These are phyloP conservation scores for Taphrina sp. DNA, from an alignment of 1,139 yeast genomes.

Conservation along the genomic window DNA sequence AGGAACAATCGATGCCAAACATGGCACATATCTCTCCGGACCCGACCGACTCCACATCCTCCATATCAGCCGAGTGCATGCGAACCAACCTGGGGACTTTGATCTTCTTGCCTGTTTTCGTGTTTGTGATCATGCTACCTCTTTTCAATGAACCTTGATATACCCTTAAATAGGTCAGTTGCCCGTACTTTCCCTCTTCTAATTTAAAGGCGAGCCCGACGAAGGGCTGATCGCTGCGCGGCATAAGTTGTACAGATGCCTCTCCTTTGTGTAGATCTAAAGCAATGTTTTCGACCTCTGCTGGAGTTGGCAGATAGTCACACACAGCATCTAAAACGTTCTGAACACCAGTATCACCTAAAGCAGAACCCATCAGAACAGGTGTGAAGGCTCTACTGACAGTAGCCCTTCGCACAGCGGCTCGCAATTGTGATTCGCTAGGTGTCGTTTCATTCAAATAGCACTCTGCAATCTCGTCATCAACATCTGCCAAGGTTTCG, in stretches of 20 bases:
- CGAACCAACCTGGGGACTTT: conserved; percentile 94
- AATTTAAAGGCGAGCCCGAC: conserved; percentile 96
- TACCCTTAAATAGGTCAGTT: conserved; percentile 90
- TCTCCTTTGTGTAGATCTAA: conserved; percentile 72
- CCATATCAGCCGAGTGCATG: conserved; percentile 89
- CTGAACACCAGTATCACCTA: conserved; percentile 93
- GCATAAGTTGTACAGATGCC: conserved; percentile 68
- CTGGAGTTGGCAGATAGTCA: conserved; percentile 91
- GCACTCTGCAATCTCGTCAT: conserved; percentile 92
- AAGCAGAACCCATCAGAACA: conserved; percentile 97
- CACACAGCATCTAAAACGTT: conserved; percentile 94
- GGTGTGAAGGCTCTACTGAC: conserved; percentile 95
- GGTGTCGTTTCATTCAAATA: conserved; percentile 90
- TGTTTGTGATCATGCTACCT: conserved; percentile 84
- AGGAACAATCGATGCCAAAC: conserved; percentile 98
- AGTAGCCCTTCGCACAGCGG: conserved; percentile 92
- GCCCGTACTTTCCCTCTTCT: conserved; percentile 98
- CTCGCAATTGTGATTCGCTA: conserved; percentile 72
- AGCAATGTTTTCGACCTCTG: conserved; percentile 87
- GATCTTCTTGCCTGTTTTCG: conserved; percentile 88
- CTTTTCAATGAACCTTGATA: conserved; percentile 93
- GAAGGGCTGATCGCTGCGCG: conserved; percentile 74
- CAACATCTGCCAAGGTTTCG: conserved; percentile 95
- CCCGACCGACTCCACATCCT: conserved; percentile 86
- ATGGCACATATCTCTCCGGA: conserved; percentile 99